Evolutionary conservation across 108 stramenopile genomes (phyloP).

Genomic region (Fragilaria crotonensis): DNA sequence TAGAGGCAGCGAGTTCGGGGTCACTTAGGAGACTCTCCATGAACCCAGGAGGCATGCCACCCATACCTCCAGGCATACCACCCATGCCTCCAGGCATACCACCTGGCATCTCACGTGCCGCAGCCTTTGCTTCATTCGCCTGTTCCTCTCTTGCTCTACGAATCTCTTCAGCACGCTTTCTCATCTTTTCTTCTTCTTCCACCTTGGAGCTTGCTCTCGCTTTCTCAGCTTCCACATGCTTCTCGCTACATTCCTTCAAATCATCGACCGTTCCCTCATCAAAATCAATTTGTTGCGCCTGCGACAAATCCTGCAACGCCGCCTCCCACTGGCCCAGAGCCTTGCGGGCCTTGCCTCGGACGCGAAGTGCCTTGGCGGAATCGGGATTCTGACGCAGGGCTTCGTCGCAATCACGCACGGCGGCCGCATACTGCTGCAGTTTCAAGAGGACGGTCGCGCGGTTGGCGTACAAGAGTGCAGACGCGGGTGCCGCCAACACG

Average conservation of each 20-base stretch:
- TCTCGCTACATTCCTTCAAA: constrained; percentile 65
- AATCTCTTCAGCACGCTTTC: constrained; percentile 75
- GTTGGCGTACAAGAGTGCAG: constrained; percentile 74
- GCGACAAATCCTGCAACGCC: constrained; percentile 12
- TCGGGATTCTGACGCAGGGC: constrained; percentile 81
- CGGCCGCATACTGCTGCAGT: constrained; percentile 48
- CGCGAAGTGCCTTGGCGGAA: constrained; percentile 72
- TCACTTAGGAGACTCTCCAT: constrained; percentile 71
- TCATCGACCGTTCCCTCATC: constrained; percentile 71
- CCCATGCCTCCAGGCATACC: constrained; percentile 27
- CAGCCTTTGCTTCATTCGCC: constrained; percentile 21
- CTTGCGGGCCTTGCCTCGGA: constrained; percentile 50
- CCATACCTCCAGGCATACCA: constrained; percentile 37
- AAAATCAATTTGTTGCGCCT: constrained; percentile 81
- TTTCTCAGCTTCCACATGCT: constrained; percentile 59
- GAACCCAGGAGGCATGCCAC: constrained; percentile 45
- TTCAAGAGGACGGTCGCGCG: constrained; percentile 67
- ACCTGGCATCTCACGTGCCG: constrained; percentile 12
- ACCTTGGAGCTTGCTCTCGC: constrained; percentile 40
- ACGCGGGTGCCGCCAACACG: constrained; percentile 62
- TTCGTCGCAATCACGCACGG: constrained; percentile 64
- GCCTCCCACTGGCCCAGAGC: constrained; percentile 45
- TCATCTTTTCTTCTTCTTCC: constrained; percentile 63
- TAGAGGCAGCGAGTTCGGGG: constrained; percentile 65
- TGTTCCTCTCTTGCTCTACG: constrained; percentile 58